Evolutionary conservation across 495 filamentous ascomycete genomes (phyloP).

Genomic region (Aspergillus olivimuriae): DNA sequence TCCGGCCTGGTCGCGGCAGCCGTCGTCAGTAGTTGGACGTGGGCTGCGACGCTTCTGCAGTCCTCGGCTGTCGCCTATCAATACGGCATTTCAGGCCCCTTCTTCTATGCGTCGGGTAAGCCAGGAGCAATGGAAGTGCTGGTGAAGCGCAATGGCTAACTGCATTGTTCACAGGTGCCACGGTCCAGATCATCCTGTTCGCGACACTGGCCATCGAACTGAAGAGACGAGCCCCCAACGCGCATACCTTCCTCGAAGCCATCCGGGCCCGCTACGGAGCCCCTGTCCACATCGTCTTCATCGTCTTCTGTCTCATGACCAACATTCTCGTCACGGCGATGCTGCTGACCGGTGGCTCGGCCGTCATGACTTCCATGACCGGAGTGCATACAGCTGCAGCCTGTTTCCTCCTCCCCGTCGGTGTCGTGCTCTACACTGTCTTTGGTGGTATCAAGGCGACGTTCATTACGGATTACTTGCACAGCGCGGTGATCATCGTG

Average conservation of each 20-base stretch:
- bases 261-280: constrained; percentile 57
- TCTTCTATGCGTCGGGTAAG: constrained; percentile 70
- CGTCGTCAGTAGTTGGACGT: constrained; percentile 96
- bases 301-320: constrained; percentile 74
- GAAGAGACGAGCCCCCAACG: constrained; percentile 80
- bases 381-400: constrained; percentile 83
- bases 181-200: constrained; percentile 71
- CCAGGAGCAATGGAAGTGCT: too few species aligned
- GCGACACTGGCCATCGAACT: constrained; percentile 91
- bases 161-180: constrained; percentile 32
- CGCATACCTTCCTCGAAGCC: constrained; percentile 81
- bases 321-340: constrained; percentile 87
- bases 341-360: constrained; percentile 85
- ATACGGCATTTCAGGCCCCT: constrained; percentile 89
- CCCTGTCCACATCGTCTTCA: constrained; percentile 65
- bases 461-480: constrained; percentile 73
- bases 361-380: constrained; percentile 77
- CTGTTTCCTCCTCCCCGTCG: constrained; percentile 83
- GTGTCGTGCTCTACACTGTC: constrained; percentile 74
- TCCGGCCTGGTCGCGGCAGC: constrained; percentile 89
- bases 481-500: constrained; percentile 81
- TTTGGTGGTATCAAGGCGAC: constrained; percentile 76
- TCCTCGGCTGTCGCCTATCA: constrained; percentile 83
- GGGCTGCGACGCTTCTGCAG: constrained; percentile 60
- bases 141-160: background rate